Evolutionary conservation across 164 flowering plant species (phyloP).

Genomic region (Protea cynaroides): DNA sequence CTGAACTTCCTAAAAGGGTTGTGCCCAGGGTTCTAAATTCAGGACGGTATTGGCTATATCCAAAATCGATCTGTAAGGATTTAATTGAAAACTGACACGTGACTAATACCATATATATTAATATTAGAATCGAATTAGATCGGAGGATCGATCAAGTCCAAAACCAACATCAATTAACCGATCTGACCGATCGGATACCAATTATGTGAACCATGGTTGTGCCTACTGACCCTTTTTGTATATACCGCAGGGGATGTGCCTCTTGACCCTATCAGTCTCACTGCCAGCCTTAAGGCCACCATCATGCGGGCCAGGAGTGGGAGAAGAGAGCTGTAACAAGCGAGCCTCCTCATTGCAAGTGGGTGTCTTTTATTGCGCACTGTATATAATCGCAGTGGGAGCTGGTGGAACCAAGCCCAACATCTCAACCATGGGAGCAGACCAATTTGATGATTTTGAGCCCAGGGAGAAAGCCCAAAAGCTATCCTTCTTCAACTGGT

Average conservation of each 20-base stretch:
- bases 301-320: slow-evolving; percentile 18
- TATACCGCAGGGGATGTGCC: slow-evolving; percentile 47
- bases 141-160: too few species aligned
- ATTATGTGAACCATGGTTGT: too few species aligned
- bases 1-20: too few species aligned
- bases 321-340: slow-evolving; percentile 19
- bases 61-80: too few species aligned
- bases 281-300: slow-evolving; percentile 40
- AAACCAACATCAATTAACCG: too few species aligned
- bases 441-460: slow-evolving; percentile 57
- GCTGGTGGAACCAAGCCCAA: slow-evolving; percentile 71
- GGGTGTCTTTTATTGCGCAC: slow-evolving; percentile 47
- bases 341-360: slow-evolving; percentile 32
- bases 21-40: too few species aligned
- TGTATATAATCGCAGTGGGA: slow-evolving; percentile 49
- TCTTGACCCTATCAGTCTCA: slow-evolving; percentile 44
- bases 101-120: too few species aligned
- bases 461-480: slow-evolving; percentile 47
- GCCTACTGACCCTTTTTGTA: too few species aligned
- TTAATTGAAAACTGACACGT: too few species aligned
- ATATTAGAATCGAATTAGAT: too few species aligned
- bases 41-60: too few species aligned
- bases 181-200: too few species aligned
- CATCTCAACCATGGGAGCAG: slow-evolving; percentile 66
- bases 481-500: slow-evolving; percentile 66